phyloP scores from a whole-genome alignment of 257 asterid genomes.

The Jacaranda mimosifolia region DNA sequence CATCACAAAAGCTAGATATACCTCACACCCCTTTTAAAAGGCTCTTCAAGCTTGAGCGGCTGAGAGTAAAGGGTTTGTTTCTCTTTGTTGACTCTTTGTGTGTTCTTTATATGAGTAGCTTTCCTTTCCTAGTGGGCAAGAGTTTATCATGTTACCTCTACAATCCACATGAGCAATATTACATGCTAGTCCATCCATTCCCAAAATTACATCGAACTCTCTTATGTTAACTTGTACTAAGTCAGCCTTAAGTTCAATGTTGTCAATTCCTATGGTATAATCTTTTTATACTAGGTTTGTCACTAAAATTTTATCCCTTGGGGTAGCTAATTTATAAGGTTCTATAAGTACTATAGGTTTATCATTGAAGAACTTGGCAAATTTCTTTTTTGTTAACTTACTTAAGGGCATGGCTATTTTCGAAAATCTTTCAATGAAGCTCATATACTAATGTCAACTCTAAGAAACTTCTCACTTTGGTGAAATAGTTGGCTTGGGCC shows the following conservation, averaged over 20 bases:
- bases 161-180: neutral
- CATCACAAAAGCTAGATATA: neutral
- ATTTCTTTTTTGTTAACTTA: too few relatives aligned
- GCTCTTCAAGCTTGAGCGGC: neutral
- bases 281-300: neutral
- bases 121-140: neutral
- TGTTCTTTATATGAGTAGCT: neutral
- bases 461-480: neutral
- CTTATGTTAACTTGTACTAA: too few relatives aligned
- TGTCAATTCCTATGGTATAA: neutral
- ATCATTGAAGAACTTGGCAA: neutral
- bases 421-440: too few relatives aligned
- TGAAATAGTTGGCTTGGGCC: neutral
- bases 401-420: neutral
- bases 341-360: neutral
- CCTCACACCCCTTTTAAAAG: neutral
- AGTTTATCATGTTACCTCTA: neutral
- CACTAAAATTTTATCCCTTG: neutral
- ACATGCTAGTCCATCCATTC: neutral
- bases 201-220: neutral
- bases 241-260: neutral
- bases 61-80: neutral
- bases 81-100: too few relatives aligned
- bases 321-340: neutral
- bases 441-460: neutral